These are phyloP conservation scores for Mrakia frigida DNA, from an alignment of 768 basidiomycete species.

Conservation along the genomic window DNA sequence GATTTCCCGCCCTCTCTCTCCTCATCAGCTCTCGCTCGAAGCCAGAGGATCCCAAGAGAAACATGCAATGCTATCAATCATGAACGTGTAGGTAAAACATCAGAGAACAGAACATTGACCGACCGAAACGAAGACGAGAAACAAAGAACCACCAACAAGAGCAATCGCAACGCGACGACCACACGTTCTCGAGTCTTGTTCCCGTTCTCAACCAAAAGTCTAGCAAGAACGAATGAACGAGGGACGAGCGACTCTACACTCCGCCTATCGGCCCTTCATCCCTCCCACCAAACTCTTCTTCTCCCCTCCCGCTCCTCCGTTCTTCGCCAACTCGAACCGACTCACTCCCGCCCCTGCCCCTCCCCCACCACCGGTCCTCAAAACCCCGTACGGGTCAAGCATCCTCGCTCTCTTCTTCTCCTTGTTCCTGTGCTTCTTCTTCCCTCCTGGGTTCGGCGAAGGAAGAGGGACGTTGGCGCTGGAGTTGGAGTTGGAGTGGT, in stretches of 20 bases:
- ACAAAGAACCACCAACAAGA: too few species aligned
- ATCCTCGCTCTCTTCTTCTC: constrained; percentile 1
- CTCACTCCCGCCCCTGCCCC: neutral
- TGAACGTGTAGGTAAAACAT: too few species aligned
- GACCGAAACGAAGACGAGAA: too few species aligned
- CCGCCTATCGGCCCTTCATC: neutral
- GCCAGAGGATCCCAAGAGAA: too few species aligned
- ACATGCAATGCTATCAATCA: too few species aligned
- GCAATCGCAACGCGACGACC: too few species aligned
- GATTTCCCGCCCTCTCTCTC: too few species aligned
- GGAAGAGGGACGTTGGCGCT: neutral
- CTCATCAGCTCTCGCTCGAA: too few species aligned
- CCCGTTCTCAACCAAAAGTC: too few species aligned
- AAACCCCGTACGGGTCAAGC: neutral
- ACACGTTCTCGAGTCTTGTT: too few species aligned
- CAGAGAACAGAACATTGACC: too few species aligned
- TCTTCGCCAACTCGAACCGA: constrained; percentile 4
- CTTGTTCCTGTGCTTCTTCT: neutral
- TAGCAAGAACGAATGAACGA: too few species aligned
- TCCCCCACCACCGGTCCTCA: neutral
- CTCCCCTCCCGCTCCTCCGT: neutral
- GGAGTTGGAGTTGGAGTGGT: neutral
- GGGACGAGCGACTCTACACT: neutral
- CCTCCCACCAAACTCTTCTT: constrained; percentile 11
- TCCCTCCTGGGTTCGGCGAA: neutral